phyloP scores from a whole-genome alignment of 805 yeast species.

The Ogataea pignaliae region DNA sequence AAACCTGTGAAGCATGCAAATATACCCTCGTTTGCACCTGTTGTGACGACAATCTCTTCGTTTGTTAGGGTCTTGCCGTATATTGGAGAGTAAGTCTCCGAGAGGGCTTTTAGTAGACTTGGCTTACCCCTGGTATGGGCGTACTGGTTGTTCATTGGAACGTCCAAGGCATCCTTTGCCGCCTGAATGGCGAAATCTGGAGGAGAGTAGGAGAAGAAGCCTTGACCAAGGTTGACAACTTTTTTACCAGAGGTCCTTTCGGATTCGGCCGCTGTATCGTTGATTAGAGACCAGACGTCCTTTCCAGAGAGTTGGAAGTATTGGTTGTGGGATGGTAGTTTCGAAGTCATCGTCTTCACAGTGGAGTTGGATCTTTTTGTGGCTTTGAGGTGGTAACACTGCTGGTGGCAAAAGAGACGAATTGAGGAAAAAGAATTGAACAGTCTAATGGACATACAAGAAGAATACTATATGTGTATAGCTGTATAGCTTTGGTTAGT shows the following conservation, averaged over 20 bases:
- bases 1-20: conserved; percentile 80
- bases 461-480: too few species aligned
- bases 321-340: conserved; percentile 49
- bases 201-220: conserved; percentile 94
- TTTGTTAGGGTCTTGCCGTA: conserved; percentile 55
- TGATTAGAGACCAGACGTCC: conserved; percentile 93
- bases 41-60: conserved; percentile 71
- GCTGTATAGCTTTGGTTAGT: too few species aligned
- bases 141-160: conserved; percentile 81
- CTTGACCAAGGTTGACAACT: conserved; percentile 90
- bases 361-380: too few species aligned
- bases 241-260: conserved; percentile 66
- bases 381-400: too few species aligned
- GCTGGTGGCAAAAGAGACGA: too few species aligned
- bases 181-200: conserved; percentile 90
- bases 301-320: conserved; percentile 70
- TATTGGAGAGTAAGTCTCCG: conserved; percentile 65
- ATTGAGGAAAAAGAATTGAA: too few species aligned
- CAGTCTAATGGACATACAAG: too few species aligned
- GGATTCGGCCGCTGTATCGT: conserved; percentile 90
- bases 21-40: conserved; percentile 98
- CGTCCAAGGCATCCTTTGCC: conserved; percentile 67
- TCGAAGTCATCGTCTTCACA: conserved; percentile 12
- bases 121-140: conserved; percentile 90
- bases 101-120: conserved; percentile 61